phyloP scores from a whole-genome alignment of 768 basidiomycete species.

The Asterophora parasitica region DNA sequence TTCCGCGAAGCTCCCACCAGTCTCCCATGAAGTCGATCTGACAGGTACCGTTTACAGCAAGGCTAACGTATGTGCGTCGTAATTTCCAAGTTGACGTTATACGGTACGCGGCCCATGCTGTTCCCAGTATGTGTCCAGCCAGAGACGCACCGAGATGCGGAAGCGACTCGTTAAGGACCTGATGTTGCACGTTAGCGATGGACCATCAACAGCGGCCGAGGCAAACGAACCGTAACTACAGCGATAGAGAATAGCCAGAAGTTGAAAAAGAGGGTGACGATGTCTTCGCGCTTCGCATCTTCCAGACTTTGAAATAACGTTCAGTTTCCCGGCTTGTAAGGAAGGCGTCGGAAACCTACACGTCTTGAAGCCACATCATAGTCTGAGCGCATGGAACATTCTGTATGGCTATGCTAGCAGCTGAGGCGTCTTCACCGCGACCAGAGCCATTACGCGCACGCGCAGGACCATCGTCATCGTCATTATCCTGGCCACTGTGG shows the following conservation, averaged over 20 bases:
- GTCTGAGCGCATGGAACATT: conserved; percentile 33
- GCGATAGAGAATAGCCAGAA: conserved; percentile 45
- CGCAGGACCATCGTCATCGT: no score
- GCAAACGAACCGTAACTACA: conserved; percentile 37
- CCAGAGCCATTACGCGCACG: neutral
- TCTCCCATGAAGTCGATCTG: conserved; percentile 33
- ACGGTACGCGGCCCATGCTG: conserved; percentile 44
- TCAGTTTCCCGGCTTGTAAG: neutral
- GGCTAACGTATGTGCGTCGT: conserved; percentile 25
- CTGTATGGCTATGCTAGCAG: conserved; percentile 3
- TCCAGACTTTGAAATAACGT: conserved; percentile 23
- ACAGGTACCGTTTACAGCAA: conserved; percentile 37
- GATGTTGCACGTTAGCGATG: neutral
- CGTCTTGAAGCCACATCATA: conserved; percentile 40
- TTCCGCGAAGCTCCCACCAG: conserved; percentile 36
- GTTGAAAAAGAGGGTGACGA: conserved; percentile 41
- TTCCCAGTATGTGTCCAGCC: conserved; percentile 40
- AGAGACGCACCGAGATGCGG: conserved; percentile 47
- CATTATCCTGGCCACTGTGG: no score
- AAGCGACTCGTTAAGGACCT: conserved; percentile 49
- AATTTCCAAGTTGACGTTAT: conserved; percentile 29
- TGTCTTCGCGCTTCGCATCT: conserved; percentile 42
- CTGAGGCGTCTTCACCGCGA: neutral
- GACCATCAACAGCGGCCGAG: neutral
- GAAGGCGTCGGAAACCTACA: conserved; percentile 26